phyloP scores from a whole-genome alignment of 306 rosid genomes.

The Cucurbita ficifolia region DNA sequence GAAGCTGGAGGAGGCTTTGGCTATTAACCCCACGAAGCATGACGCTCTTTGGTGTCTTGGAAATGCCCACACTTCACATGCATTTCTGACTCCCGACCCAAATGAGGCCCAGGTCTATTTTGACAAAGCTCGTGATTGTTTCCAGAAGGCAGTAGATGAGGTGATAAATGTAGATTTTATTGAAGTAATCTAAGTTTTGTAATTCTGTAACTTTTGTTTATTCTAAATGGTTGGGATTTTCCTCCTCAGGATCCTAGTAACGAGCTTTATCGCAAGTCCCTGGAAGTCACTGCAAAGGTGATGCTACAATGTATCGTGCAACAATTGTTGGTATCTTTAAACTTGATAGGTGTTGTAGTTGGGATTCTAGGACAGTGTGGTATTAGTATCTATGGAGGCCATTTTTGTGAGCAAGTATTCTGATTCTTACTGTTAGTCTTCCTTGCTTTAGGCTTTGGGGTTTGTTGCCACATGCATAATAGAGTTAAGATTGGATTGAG shows the following conservation, averaged over 20 bases:
- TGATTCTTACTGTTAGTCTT: constrained; percentile 1
- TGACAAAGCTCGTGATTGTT: constrained; percentile 44
- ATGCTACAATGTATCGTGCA: no score
- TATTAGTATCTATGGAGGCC: neutral
- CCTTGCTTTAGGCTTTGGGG: neutral
- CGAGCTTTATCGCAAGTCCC: constrained; percentile 54
- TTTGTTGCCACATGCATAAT: constrained; percentile 1
- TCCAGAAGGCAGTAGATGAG: constrained; percentile 47
- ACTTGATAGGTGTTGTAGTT: neutral
- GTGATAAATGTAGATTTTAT: constrained; percentile 9
- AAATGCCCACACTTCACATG: constrained; percentile 48
- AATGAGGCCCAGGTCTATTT: constrained; percentile 46
- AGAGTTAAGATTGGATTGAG: neutral
- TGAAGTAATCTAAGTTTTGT: neutral
- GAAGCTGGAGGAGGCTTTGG: constrained; percentile 68
- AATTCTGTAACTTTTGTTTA: neutral
- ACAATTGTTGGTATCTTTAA: no score
- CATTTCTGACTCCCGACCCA: constrained; percentile 42
- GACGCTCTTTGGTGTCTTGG: constrained; percentile 71
- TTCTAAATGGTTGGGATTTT: constrained; percentile 9
- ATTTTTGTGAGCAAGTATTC: neutral
- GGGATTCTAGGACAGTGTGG: neutral
- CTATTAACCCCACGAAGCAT: constrained; percentile 38
- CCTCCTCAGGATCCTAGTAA: constrained; percentile 56
- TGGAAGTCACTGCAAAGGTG: constrained; percentile 60